Percentiles rank a stretch among this genome's conserved stretches.
Conservation (phyloP, 169 alveolate species). For the Plasmodium fragile region DNA sequence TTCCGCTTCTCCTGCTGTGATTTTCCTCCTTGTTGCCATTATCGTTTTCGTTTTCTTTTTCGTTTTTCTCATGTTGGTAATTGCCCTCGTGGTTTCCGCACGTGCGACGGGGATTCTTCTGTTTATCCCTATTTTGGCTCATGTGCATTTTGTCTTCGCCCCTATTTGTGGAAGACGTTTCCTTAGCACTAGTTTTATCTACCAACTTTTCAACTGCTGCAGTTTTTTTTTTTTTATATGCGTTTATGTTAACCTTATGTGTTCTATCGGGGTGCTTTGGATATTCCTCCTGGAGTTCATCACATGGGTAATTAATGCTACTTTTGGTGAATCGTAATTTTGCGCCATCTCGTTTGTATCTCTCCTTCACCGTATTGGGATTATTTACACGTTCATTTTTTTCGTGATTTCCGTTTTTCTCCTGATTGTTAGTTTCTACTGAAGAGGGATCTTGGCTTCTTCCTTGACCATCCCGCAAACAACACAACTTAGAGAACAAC, state of each 20-base stretch:
- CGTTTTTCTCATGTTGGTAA: not conserved
- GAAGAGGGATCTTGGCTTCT: not conserved
- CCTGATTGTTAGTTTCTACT: not conserved
- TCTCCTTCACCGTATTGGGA: not conserved
- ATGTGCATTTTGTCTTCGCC: not conserved
- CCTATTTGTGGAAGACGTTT: not conserved
- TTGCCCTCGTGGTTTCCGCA: not conserved
- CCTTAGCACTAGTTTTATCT: not conserved
- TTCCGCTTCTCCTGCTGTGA: not conserved
- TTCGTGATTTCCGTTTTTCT: not conserved
- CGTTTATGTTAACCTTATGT: not conserved
- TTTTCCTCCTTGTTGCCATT: not conserved
- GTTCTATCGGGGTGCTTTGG: not conserved
- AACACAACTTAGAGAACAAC: not conserved
- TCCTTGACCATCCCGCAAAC: not conserved
- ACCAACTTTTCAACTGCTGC: not conserved
- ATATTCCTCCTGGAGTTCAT: not conserved
- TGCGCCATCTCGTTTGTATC: not conserved
- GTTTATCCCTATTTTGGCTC: not conserved
- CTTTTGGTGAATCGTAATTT: not conserved
- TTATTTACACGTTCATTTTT: not conserved
- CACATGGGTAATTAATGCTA: not conserved
- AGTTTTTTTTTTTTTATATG: not conserved
- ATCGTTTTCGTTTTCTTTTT: not conserved
- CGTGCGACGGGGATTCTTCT: not conserved